Conservation (phyloP, 2,329 filamentous ascomycete genomes). For the Claviceps spartinae region DNA sequence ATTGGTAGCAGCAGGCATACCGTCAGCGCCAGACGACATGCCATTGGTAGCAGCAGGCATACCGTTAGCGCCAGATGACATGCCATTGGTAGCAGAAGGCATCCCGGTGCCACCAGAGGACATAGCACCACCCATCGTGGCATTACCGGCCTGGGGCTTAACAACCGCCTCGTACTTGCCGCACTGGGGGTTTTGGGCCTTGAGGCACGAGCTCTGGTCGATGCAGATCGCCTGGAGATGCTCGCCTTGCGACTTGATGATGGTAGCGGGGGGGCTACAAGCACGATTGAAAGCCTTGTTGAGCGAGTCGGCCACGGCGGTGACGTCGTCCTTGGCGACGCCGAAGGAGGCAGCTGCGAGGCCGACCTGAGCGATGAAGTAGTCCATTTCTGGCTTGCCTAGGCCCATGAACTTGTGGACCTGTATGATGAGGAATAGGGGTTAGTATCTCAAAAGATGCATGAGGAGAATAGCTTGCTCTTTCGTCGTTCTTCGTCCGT, state of each 20-base stretch:
- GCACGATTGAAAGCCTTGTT: slow-evolving; percentile 35
- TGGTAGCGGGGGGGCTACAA: slow-evolving; percentile 32
- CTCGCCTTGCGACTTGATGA: slow-evolving; percentile 29
- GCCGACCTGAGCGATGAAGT: slow-evolving; percentile 47
- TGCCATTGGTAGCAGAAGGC: slow-evolving; percentile 2
- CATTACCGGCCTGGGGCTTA: slow-evolving; percentile 8
- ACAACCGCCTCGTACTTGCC: slow-evolving; percentile 24
- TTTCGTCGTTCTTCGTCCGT: background rate
- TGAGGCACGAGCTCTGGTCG: slow-evolving; percentile 28
- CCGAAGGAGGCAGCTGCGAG: slow-evolving; percentile 44
- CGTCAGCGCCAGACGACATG: slow-evolving; percentile 3
- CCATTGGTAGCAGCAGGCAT: background rate
- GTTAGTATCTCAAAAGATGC: background rate
- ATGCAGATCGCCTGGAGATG: slow-evolving; percentile 44
- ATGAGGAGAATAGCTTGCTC: too few species aligned
- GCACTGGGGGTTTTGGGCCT: slow-evolving; percentile 32
- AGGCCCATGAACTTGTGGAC: slow-evolving; percentile 49
- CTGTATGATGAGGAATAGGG: slow-evolving; percentile 7
- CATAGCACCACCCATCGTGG: slow-evolving; percentile 4
- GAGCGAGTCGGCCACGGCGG: slow-evolving; percentile 33
- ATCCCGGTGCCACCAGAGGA: slow-evolving; percentile 2
- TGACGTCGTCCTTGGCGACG: slow-evolving; percentile 38
- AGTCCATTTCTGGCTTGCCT: slow-evolving; percentile 34
- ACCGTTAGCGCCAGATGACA: background rate
- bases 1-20: background rate